These are phyloP conservation scores for Fusarium incarnatum DNA, from an alignment of 2,329 filamentous ascomycete species.

Conservation along the genomic window DNA sequence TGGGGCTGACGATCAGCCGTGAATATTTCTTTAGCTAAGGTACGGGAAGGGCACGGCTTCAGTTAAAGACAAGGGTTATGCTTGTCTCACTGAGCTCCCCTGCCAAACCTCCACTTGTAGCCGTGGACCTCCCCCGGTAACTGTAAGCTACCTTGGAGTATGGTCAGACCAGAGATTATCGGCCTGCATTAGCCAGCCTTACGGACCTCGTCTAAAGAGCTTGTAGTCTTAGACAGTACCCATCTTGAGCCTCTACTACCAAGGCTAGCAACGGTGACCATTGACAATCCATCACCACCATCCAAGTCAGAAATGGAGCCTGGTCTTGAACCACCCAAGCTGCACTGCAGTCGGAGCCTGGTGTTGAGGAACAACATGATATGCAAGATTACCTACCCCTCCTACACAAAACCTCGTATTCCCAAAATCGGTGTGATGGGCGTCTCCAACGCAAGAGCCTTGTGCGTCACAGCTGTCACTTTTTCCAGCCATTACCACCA, in stretches of 20 bases:
- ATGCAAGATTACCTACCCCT: neutral
- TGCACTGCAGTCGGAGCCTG: neutral
- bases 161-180: constrained; percentile 5
- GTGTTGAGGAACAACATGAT: neutral
- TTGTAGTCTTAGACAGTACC: neutral
- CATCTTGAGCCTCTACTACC: constrained; percentile 22
- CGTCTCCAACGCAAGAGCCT: neutral
- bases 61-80: constrained; percentile 2
- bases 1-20: neutral
- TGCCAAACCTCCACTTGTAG: neutral
- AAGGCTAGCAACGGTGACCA: constrained; percentile 23
- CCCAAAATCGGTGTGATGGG: constrained; percentile 15
- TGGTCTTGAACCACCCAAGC: too few species aligned
- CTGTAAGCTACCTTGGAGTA: too few species aligned
- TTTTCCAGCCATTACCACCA: constrained; percentile 3
- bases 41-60: constrained; percentile 2
- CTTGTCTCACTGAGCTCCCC: constrained; percentile 13
- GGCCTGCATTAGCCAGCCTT: constrained; percentile 41
- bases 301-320: neutral
- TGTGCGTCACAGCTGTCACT: constrained; percentile 28
- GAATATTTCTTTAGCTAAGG: neutral
- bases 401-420: constrained; percentile 33
- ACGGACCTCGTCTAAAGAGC: neutral
- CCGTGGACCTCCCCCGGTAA: constrained; percentile 7
- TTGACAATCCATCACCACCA: constrained; percentile 9